A percentile compares a stretch with the other conserved stretches of the same genome.
These are phyloP conservation scores for Mucor ambiguus DNA, from an alignment of 371 early-diverging fungal species.

Conservation along the genomic window DNA sequence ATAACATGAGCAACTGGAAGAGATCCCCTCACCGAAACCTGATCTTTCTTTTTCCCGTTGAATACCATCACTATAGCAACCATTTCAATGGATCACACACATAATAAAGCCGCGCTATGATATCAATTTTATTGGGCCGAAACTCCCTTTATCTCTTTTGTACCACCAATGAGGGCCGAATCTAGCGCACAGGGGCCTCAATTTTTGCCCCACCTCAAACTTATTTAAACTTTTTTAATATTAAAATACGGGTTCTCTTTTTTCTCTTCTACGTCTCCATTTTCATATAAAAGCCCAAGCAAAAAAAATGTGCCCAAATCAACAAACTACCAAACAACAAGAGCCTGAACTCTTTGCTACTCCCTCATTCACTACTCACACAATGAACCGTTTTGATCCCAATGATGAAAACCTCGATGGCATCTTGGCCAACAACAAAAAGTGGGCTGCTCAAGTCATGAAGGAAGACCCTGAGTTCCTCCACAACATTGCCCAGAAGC, in stretches of 20 bases:
- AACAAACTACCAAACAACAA: neutral
- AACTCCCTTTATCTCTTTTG: neutral
- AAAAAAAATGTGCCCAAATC: neutral
- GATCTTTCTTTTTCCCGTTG: neutral
- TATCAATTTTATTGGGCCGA: conserved; percentile 4
- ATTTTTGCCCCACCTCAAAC: conserved; percentile 1
- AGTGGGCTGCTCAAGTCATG: conserved; percentile 43
- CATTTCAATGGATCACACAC: neutral
- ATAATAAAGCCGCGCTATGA: neutral
- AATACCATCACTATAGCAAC: neutral
- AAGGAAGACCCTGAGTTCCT: conserved; percentile 45
- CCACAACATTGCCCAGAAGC: conserved; percentile 61
- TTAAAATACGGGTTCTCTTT: neutral
- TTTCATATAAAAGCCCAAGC: neutral
- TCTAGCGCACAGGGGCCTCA: neutral
- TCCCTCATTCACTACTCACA: neutral
- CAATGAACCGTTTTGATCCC: conserved; percentile 28
- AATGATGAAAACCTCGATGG: conserved; percentile 24
- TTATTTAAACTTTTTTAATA: conserved; percentile 1
- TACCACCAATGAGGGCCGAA: neutral
- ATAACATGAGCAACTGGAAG: neutral
- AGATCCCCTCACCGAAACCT: neutral
- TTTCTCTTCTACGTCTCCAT: neutral
- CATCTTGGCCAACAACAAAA: conserved; percentile 32
- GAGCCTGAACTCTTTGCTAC: neutral